Evolutionary conservation across 129 eudicot genomes (phyloP).

Genomic region (Ambrosia artemisiifolia): DNA sequence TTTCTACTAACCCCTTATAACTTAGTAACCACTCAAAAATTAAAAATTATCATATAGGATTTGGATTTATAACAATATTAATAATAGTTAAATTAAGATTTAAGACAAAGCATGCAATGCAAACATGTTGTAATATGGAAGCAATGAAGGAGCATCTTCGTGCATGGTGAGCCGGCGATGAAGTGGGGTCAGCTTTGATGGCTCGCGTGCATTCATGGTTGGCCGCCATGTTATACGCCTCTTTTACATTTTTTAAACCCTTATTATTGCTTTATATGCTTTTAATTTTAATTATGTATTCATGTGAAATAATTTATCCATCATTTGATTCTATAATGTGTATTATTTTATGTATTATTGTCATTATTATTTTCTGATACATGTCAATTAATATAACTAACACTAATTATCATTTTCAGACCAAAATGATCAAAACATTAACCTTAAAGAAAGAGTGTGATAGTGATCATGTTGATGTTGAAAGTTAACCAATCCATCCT

Average conservation of each 20-base stretch:
- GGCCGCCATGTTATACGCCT: background rate
- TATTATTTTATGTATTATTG: too few species aligned
- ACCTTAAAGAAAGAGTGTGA: background rate
- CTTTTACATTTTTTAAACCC: too few species aligned
- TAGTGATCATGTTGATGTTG: too few species aligned
- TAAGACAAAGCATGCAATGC: conserved; percentile 19
- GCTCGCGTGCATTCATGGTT: conserved; percentile 17
- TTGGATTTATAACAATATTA: background rate
- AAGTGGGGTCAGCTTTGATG: conserved; percentile 29
- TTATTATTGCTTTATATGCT: too few species aligned
- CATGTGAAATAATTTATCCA: too few species aligned
- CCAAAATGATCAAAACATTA: background rate
- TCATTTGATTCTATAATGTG: too few species aligned
- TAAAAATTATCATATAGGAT: background rate
- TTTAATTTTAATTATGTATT: too few species aligned
- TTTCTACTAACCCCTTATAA: too few species aligned
- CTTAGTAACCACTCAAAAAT: too few species aligned
- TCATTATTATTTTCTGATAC: too few species aligned
- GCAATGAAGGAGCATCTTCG: conserved; percentile 19
- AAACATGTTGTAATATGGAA: background rate
- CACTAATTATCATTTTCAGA: background rate
- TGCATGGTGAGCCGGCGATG: conserved; percentile 29
- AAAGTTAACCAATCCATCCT: too few species aligned
- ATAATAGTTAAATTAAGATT: conserved; percentile 23
- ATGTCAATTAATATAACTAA: background rate